A percentile compares a stretch with the other conserved stretches of the same genome.
These are phyloP conservation scores for Umbelopsis vinacea DNA, from an alignment of 192 early-diverging fungal genomes.

Conservation along the genomic window DNA sequence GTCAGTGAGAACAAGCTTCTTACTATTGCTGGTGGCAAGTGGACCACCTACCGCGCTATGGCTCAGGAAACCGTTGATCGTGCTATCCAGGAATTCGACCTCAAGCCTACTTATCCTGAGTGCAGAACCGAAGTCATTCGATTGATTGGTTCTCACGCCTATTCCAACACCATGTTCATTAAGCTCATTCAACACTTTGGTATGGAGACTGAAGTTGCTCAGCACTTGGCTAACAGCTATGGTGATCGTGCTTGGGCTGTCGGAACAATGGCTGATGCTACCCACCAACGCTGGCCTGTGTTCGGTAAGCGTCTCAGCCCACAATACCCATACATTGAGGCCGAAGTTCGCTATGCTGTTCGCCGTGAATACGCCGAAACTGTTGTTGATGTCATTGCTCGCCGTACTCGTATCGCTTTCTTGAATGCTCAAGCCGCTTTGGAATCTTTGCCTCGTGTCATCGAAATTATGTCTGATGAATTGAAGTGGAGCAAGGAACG, in stretches of 20 bases:
- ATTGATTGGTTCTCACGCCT: slow-evolving; percentile 86
- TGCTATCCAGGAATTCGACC: slow-evolving; percentile 76
- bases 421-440: slow-evolving; percentile 90
- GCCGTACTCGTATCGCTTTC: slow-evolving; percentile 91
- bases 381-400: slow-evolving; percentile 91
- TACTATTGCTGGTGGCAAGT: slow-evolving; percentile 98
- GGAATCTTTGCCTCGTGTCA: slow-evolving; percentile 82
- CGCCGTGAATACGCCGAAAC: slow-evolving; percentile 93
- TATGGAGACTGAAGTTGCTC: slow-evolving; percentile 89
- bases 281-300: slow-evolving; percentile 75
- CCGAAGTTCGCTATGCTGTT: slow-evolving; percentile 92
- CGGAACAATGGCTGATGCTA: slow-evolving; percentile 77
- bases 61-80: slow-evolving; percentile 92
- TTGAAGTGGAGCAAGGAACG: slow-evolving; percentile 76
- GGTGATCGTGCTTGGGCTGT: slow-evolving; percentile 96
- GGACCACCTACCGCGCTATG: slow-evolving; percentile 99
- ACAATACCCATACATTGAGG: slow-evolving; percentile 92
- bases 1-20: slow-evolving; percentile 79
- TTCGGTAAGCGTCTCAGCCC: slow-evolving; percentile 79
- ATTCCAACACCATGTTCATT: slow-evolving; percentile 93
- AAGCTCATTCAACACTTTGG: slow-evolving; percentile 96
- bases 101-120: slow-evolving; percentile 62
- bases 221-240: slow-evolving; percentile 89
- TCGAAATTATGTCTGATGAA: slow-evolving; percentile 92
- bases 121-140: slow-evolving; percentile 79